These are phyloP conservation scores for Candida sanyaensis DNA, from an alignment of 1,139 yeast species.

Conservation along the genomic window DNA sequence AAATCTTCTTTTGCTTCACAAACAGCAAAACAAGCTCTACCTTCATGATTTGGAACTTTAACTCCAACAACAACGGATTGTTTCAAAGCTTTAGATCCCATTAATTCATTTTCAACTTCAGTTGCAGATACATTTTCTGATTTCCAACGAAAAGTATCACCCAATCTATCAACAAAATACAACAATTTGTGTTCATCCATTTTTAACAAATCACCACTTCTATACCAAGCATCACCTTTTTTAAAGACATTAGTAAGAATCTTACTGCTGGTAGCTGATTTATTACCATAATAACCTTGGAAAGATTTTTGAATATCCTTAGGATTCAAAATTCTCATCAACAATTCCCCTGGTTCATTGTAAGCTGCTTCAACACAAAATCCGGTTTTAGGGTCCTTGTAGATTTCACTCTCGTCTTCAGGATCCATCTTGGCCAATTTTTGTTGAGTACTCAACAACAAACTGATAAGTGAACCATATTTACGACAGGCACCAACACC, in stretches of 20 bases:
- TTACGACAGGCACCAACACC: conserved; percentile 91
- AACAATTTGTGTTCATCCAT: conserved; percentile 69
- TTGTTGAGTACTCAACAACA: conserved; percentile 58
- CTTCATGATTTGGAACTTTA: conserved; percentile 84
- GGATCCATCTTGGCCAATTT: conserved; percentile 75
- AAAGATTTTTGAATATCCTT: conserved; percentile 67
- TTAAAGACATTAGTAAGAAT: conserved; percentile 70
- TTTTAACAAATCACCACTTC: conserved; percentile 83
- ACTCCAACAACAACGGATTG: conserved; percentile 91
- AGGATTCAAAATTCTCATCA: conserved; percentile 73
- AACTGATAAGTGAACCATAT: conserved; percentile 68
- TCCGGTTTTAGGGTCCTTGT: conserved; percentile 72
- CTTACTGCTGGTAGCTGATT: conserved; percentile 76
- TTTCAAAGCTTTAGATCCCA: conserved; percentile 55
- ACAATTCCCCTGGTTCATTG: conserved; percentile 83
- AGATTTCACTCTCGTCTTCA: conserved; percentile 72
- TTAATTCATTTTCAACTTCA: conserved; percentile 79
- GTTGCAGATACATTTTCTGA: conserved; percentile 94
- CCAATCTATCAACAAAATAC: conserved; percentile 89
- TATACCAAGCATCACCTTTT: conserved; percentile 90
- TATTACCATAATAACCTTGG: conserved; percentile 88
- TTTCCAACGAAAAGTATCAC: conserved; percentile 97
- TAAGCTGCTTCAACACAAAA: conserved; percentile 37
- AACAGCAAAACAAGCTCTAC: conserved; percentile 91
- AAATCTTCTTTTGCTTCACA: conserved; percentile 52